Evolutionary conservation across 2,329 filamentous ascomycete species (phyloP).

Genomic region (Penicillium freii): DNA sequence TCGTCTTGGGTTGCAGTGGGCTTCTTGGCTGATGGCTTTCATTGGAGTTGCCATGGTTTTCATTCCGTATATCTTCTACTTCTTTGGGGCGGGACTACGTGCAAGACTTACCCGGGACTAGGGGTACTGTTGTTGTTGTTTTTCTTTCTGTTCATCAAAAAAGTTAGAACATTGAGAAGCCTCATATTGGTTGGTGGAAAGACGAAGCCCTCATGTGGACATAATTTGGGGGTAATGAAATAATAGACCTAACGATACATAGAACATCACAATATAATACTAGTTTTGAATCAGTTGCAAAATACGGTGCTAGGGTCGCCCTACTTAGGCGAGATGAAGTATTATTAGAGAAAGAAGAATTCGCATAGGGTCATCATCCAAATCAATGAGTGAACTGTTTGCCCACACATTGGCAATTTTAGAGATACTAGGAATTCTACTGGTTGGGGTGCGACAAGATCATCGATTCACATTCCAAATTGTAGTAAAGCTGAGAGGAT

Average conservation of each 20-base stretch:
- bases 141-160: neutral
- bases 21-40: slow-evolving; percentile 66
- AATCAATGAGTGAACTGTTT: neutral
- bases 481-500: neutral
- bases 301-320: neutral
- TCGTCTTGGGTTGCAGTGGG: slow-evolving; percentile 70
- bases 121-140: neutral
- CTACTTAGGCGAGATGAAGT: neutral
- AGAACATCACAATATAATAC: neutral
- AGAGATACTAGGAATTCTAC: neutral
- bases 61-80: slow-evolving; percentile 23
- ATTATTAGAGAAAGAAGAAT: neutral
- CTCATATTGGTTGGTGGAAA: neutral
- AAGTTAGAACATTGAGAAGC: neutral
- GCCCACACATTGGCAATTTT: neutral
- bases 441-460: neutral
- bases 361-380: neutral
- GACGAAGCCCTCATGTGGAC: neutral
- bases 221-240: neutral
- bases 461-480: neutral
- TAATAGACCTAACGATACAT: neutral
- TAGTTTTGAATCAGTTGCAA: neutral
- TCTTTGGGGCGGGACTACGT: slow-evolving; percentile 18
- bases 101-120: slow-evolving; percentile 10
- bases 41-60: slow-evolving; percentile 24